These are phyloP conservation scores for Tetraselmis striata DNA, from an alignment of 139 green algal species.

Conservation along the genomic window DNA sequence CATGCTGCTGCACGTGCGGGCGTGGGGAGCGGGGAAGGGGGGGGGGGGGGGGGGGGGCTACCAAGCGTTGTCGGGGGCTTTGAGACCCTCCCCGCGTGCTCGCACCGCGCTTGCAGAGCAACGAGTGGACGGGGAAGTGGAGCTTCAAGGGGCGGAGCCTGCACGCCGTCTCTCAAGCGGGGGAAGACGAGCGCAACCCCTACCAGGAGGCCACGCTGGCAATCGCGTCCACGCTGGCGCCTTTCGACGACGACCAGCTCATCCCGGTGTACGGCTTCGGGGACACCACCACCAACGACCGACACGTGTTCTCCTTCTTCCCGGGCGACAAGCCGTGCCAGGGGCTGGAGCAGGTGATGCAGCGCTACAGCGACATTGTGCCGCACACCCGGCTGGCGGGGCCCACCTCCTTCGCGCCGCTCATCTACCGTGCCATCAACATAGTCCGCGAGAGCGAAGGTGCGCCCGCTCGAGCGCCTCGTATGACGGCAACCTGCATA, in stretches of 20 bases:
- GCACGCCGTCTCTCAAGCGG: conserved; percentile 31
- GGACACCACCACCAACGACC: conserved; percentile 34
- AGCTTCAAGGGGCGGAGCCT: conserved; percentile 37
- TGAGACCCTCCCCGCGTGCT: no score
- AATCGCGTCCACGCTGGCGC: conserved; percentile 41
- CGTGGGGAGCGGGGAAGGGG: no score
- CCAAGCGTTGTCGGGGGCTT: no score
- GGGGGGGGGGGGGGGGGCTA: no score
- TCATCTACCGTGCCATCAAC: conserved; percentile 49
- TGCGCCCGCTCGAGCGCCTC: no score
- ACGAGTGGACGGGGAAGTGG: conserved; percentile 48
- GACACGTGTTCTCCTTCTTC: conserved; percentile 36
- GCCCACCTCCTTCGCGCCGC: conserved; percentile 70
- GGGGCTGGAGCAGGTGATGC: conserved; percentile 36
- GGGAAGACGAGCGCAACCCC: conserved; percentile 27
- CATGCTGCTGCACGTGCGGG: no score
- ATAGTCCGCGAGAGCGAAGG: conserved; percentile 32
- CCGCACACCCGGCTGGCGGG: conserved; percentile 43
- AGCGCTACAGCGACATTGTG: conserved; percentile 30
- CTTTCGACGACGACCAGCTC: conserved; percentile 68
- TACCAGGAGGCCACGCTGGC: conserved; percentile 44
- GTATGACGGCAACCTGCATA: conserved; percentile 22
- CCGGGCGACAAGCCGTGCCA: conserved; percentile 26
- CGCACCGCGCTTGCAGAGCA: conserved; percentile 23
- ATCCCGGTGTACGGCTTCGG: conserved; percentile 67